Base-by-base conservation (phyloP, 225 moss, liverwort and hornwort species). In the Rhytidiadelphus loreus region DNA sequence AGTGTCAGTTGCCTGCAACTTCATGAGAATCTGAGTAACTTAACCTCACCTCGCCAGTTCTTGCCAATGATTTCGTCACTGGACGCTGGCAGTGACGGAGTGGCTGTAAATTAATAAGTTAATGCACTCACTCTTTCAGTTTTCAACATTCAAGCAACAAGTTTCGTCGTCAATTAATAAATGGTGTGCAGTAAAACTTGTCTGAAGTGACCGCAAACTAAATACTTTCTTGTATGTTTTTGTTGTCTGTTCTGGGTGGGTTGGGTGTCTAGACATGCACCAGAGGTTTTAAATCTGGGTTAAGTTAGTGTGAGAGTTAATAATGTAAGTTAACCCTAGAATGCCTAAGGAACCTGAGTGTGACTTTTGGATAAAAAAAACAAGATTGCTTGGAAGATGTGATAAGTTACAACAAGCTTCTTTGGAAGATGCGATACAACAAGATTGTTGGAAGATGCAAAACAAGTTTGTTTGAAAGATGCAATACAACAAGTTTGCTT, bases 171-270 rank as follows among this genome's bases (percentile, higher is more conserved):
- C 3, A 41, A 41, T 13, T 25, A 48, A 39, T n/a, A n/a, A n/a
- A 16, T 18, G 18, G 30, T 30, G 18, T 4, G 0, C 73, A 18
- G 46, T 3, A 4, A 8, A 59, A 30, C 21, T 59, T 43, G 73
- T 46, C 7, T 0, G 0, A 19, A 30, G 11, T 74, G 32, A 32
- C 7, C 0, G 1, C 18, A 30, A 29, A 46, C 18, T 29, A 6
- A 39, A 22, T 23, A 14, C 69, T 66, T n/a, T 37, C 14, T 70
- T 70, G 69, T 46, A 29, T 73, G 29, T 46, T 43, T 11, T 3
- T 11, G 73, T 46, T 73, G 46, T 73, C 29, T 73, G 9, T 46
- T 46, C 0, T 29, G 18, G 29, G 0, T 29, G 46, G 46, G 28
- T 9, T 9, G 5, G 7, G 5, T 28, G 44, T 9, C 5, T 16